These are phyloP conservation scores for Rhododendron vialii DNA, from an alignment of 148 eudicot species.

Conservation along the genomic window DNA sequence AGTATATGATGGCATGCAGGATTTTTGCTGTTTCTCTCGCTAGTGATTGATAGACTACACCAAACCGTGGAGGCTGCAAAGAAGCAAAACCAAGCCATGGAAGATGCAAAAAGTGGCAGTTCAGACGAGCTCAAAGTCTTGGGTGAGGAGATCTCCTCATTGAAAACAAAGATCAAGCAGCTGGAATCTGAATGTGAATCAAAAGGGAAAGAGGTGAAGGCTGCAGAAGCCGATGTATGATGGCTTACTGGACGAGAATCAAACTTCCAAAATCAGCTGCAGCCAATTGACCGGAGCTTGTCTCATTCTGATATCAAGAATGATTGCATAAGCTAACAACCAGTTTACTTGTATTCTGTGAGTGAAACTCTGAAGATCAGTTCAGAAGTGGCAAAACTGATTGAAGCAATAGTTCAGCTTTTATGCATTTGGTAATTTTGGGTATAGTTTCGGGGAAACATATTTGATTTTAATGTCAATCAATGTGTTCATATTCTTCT, in stretches of 20 bases:
- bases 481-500: too few species aligned
- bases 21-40: constrained; percentile 35
- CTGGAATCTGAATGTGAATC: constrained; percentile 26
- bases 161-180: constrained; percentile 20
- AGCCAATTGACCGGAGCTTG: constrained; percentile 15
- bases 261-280: constrained; percentile 23
- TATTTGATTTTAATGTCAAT: neutral
- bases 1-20: constrained; percentile 24
- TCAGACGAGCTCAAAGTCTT: constrained; percentile 24
- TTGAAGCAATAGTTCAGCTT: neutral
- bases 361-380: neutral
- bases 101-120: constrained; percentile 21
- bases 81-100: constrained; percentile 29
- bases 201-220: constrained; percentile 25
- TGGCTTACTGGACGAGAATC: constrained; percentile 27
- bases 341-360: neutral
- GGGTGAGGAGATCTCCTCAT: constrained; percentile 21
- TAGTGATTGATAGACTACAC: constrained; percentile 41
- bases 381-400: neutral
- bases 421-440: neutral
- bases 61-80: constrained; percentile 33
- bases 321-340: neutral
- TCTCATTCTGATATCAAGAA: constrained; percentile 21
- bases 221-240: constrained; percentile 26
- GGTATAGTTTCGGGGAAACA: neutral